These are phyloP conservation scores for Monosporascus sp. DNA, from an alignment of 2,329 filamentous ascomycete genomes.

Conservation along the genomic window DNA sequence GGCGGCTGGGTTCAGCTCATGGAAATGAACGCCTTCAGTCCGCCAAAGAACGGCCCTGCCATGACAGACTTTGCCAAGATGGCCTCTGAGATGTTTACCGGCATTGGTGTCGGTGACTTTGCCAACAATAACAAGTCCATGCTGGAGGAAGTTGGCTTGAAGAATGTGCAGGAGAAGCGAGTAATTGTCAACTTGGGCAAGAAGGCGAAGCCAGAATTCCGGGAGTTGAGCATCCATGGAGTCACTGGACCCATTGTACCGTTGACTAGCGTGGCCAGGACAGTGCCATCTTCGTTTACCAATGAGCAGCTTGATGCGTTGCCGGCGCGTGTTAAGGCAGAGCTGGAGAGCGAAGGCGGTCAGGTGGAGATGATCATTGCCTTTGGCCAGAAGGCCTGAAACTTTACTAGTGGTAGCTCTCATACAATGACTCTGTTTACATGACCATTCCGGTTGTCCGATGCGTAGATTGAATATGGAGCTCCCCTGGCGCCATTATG, in stretches of 20 bases:
- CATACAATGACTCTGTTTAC: too few relatives aligned
- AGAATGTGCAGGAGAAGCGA: background rate
- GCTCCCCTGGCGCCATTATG: too few relatives aligned
- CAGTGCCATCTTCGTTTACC: background rate
- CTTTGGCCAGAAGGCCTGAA: too few relatives aligned
- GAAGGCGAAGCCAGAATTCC: background rate
- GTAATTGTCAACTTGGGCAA: background rate
- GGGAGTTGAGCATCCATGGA: background rate
- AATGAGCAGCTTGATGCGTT: background rate
- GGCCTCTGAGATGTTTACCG: background rate
- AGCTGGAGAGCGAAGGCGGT: too few relatives aligned
- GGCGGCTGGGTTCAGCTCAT: background rate
- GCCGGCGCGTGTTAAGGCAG: too few relatives aligned
- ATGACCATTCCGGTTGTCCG: too few relatives aligned
- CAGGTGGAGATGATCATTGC: too few relatives aligned
- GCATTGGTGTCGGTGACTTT: background rate
- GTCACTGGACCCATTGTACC: background rate
- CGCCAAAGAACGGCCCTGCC: background rate
- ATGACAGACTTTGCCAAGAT: background rate
- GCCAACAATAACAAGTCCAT: background rate
- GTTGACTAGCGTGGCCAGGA: background rate
- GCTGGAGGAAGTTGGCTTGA: background rate
- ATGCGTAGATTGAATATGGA: too few relatives aligned
- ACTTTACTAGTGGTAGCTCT: too few relatives aligned
- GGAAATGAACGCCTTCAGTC: background rate